Evolutionary conservation across 2,329 filamentous ascomycete species (phyloP).

Genomic region (Chalaropsis ovoidea): DNA sequence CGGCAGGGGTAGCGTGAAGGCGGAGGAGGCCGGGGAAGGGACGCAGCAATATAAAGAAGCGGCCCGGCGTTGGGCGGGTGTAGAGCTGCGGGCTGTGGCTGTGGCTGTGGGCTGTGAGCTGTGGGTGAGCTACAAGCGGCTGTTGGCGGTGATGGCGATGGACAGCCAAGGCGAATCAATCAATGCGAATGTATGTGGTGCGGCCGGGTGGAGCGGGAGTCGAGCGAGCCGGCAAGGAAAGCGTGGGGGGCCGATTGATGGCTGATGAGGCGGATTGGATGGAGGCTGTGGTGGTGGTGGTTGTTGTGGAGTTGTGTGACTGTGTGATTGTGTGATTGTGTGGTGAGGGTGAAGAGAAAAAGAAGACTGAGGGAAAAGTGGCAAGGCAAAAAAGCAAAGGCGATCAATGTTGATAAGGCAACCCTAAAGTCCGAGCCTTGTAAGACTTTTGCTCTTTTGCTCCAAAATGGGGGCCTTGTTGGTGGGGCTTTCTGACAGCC

Average conservation of each 20-base stretch:
- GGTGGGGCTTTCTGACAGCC: not conserved
- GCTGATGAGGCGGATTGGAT: not conserved
- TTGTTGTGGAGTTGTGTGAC: slow-evolving; percentile 12
- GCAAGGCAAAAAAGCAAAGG: slow-evolving; percentile 14
- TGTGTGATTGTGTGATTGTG: slow-evolving; percentile 10
- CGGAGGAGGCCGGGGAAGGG: not conserved
- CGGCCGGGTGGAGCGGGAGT: not conserved
- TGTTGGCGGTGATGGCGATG: not conserved
- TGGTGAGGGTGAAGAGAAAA: not conserved
- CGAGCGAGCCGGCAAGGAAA: not conserved
- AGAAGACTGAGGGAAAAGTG: slow-evolving; percentile 18
- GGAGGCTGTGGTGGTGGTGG: slow-evolving; percentile 4
- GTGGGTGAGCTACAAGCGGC: no score
- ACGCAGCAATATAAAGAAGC: not conserved
- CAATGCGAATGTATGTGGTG: not conserved
- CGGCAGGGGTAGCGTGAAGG: not conserved
- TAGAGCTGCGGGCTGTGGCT: not conserved
- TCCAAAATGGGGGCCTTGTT: slow-evolving; percentile 7
- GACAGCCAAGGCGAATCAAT: not conserved
- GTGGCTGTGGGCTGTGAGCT: no score
- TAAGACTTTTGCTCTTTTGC: not conserved
- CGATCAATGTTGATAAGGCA: not conserved
- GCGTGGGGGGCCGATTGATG: not conserved
- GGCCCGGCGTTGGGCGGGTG: not conserved
- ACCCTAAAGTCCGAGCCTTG: slow-evolving; percentile 14